Evolutionary conservation across 352 stramenopile species (phyloP).

Genomic region (Globisporangium cystogenes): DNA sequence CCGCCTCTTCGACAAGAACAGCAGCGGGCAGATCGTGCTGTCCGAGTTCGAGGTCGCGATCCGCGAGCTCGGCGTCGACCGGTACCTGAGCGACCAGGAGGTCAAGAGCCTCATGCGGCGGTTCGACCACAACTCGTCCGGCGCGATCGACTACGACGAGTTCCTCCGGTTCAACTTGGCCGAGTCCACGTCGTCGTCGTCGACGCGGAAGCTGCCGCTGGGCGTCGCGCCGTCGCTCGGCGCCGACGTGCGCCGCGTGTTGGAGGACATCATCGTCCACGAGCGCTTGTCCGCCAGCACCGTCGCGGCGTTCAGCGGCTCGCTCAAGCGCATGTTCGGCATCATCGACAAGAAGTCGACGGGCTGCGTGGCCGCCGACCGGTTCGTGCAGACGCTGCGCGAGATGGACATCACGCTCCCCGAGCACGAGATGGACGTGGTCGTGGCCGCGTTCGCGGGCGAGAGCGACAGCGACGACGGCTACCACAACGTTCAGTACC

Average conservation of each 20-base stretch:
- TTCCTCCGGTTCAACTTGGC: slow-evolving; percentile 74
- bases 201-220: slow-evolving; percentile 17
- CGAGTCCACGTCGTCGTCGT: slow-evolving; percentile 47
- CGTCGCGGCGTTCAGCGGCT: slow-evolving; percentile 46
- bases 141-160: slow-evolving; percentile 67
- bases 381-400: slow-evolving; percentile 54
- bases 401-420: slow-evolving; percentile 53
- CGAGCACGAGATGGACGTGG: slow-evolving; percentile 28
- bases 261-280: slow-evolving; percentile 40
- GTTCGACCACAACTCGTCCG: slow-evolving; percentile 64
- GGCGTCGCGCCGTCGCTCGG: slow-evolving; percentile 6
- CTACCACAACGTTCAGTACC: slow-evolving; percentile 34
- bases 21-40: slow-evolving; percentile 56
- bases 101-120: slow-evolving; percentile 75
- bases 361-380: slow-evolving; percentile 30
- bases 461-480: slow-evolving; percentile 3
- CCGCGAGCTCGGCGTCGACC: slow-evolving; percentile 65
- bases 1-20: slow-evolving; percentile 66
- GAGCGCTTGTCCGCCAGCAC: slow-evolving; percentile 42
- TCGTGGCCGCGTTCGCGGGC: slow-evolving; percentile 38
- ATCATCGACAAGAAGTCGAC: slow-evolving; percentile 76
- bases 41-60: slow-evolving; percentile 69
- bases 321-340: slow-evolving; percentile 73
- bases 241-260: slow-evolving; percentile 24
- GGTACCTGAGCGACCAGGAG: slow-evolving; percentile 68